phyloP scores from a whole-genome alignment of 176 grass and related monocot species.

The Oryza glaberrima region DNA sequence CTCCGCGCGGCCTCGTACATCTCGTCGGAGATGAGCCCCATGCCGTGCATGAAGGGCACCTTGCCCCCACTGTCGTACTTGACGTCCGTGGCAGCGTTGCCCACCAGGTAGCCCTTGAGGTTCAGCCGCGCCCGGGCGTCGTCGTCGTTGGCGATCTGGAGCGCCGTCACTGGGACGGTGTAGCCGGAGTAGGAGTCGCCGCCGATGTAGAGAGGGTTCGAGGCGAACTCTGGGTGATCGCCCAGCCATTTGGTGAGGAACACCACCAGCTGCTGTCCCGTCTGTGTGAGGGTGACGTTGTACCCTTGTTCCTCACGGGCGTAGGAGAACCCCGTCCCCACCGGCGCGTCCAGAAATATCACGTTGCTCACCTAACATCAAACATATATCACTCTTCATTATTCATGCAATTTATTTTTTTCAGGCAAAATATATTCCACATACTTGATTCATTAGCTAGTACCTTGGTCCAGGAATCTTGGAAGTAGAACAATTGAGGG shows the following conservation, averaged over 20 bases:
- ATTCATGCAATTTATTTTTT: no score
- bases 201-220: constrained; percentile 74
- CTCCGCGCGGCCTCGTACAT: constrained; percentile 53
- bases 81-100: constrained; percentile 51
- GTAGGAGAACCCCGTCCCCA: constrained; percentile 80
- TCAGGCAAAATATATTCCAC: no score
- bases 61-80: constrained; percentile 53
- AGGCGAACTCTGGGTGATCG: constrained; percentile 63
- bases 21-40: constrained; percentile 88
- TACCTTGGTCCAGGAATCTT: constrained; percentile 71
- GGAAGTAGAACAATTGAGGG: constrained; percentile 51
- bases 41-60: constrained; percentile 80
- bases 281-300: constrained; percentile 44
- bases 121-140: not conserved
- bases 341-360: constrained; percentile 81
- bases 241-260: constrained; percentile 69
- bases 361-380: constrained; percentile 50
- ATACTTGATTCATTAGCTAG: no score
- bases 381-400: no score
- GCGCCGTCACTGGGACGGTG: constrained; percentile 59
- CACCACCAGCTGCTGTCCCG: constrained; percentile 41
- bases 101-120: constrained; percentile 63
- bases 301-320: constrained; percentile 44
- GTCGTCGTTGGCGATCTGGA: constrained; percentile 36
- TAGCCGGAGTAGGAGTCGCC: constrained; percentile 89